phyloP scores from a whole-genome alignment of 345 rosid species.

The Bruguiera sexangula region DNA sequence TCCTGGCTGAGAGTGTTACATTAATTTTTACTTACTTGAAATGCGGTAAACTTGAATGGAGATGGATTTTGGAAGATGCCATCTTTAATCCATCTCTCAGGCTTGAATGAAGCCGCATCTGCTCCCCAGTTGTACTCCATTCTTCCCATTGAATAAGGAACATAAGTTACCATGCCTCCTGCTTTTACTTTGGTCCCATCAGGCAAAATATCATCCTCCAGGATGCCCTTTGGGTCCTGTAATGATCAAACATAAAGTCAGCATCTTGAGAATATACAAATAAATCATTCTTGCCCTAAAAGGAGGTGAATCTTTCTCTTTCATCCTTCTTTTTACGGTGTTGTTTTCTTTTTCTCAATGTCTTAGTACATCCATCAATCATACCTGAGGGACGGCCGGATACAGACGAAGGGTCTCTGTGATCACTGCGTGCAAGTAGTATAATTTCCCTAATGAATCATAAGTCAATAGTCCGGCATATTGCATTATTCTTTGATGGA shows the following conservation, averaged over 20 bases:
- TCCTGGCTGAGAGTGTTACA: neutral
- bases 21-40: slow-evolving; percentile 51
- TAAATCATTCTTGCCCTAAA: too few species aligned
- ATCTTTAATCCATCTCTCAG: slow-evolving; percentile 93
- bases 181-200: slow-evolving; percentile 91
- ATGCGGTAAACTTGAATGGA: slow-evolving; percentile 93
- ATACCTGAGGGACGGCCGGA: slow-evolving; percentile 95
- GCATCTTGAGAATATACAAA: too few species aligned
- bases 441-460: slow-evolving; percentile 65
- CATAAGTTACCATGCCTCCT: slow-evolving; percentile 97
- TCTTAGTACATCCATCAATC: neutral
- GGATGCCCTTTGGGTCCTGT: slow-evolving; percentile 84
- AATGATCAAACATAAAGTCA: slow-evolving; percentile 1
- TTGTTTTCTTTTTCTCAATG: neutral
- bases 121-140: slow-evolving; percentile 94
- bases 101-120: slow-evolving; percentile 75
- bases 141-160: slow-evolving; percentile 97
- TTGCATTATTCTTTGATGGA: slow-evolving; percentile 48
- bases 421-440: slow-evolving; percentile 79
- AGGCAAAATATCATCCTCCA: slow-evolving; percentile 76
- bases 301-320: neutral
- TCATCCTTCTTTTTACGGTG: neutral
- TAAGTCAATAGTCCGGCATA: slow-evolving; percentile 61
- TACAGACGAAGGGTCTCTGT: slow-evolving; percentile 87
- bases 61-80: slow-evolving; percentile 81